Evolutionary conservation across 2,329 filamentous ascomycete species (phyloP).

Genomic region (Fusarium multiceps): DNA sequence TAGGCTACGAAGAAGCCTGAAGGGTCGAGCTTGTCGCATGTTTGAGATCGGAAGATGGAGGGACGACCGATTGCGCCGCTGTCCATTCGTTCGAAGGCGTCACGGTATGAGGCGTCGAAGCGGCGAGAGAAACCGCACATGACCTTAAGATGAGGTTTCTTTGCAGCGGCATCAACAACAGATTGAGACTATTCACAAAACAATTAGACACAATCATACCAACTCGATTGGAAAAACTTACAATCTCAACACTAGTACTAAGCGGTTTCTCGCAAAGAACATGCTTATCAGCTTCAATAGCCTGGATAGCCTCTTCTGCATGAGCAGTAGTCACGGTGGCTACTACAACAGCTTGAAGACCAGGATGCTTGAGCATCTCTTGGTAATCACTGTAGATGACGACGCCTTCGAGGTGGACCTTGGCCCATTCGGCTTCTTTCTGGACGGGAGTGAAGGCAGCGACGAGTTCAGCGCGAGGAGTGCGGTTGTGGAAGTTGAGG

Average conservation of each 20-base stretch:
- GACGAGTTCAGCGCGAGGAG: slow-evolving; percentile 42
- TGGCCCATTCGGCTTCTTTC: slow-evolving; percentile 43
- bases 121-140: slow-evolving; percentile 58
- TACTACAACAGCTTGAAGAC: slow-evolving; percentile 43
- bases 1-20: slow-evolving; percentile 76
- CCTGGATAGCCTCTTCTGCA: slow-evolving; percentile 45
- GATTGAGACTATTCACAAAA: slow-evolving; percentile 61
- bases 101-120: slow-evolving; percentile 74
- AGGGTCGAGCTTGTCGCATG: slow-evolving; percentile 74
- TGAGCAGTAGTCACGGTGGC: slow-evolving; percentile 45
- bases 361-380: slow-evolving; percentile 45
- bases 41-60: slow-evolving; percentile 72
- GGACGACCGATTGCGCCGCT: slow-evolving; percentile 68
- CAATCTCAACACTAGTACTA: slow-evolving; percentile 60
- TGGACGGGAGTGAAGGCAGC: slow-evolving; percentile 44
- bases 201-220: not conserved
- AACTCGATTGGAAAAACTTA: slow-evolving; percentile 48
- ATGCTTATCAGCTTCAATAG: slow-evolving; percentile 44
- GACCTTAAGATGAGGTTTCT: slow-evolving; percentile 71
- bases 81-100: slow-evolving; percentile 65
- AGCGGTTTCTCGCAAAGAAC: slow-evolving; percentile 45
- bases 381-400: slow-evolving; percentile 42
- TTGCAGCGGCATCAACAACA: slow-evolving; percentile 67
- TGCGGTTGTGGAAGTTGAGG: slow-evolving; percentile 44
- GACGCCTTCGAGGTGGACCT: slow-evolving; percentile 39